Evolutionary conservation across 2,329 filamentous ascomycete species (phyloP).

Genomic region (Fusarium sp.): DNA sequence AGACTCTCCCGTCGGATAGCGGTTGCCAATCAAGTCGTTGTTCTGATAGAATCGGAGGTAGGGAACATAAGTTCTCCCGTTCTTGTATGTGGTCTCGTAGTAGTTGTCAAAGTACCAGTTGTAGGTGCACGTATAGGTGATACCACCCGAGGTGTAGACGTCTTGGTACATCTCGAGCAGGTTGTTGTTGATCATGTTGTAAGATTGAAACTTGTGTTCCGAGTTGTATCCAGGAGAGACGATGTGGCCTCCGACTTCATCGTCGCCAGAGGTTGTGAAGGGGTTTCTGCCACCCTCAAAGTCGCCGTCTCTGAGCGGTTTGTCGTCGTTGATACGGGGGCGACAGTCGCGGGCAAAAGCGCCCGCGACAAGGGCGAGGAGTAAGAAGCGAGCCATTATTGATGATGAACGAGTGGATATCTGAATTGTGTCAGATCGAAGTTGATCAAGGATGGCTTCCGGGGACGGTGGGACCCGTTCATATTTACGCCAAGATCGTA

Average conservation of each 20-base stretch:
- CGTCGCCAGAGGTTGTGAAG: background rate
- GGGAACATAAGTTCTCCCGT: background rate
- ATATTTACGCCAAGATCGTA: background rate
- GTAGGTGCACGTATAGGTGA: background rate
- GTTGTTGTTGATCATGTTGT: slow-evolving; percentile 9
- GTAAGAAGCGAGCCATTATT: background rate
- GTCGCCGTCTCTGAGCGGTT: background rate
- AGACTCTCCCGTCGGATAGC: background rate
- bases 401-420: background rate
- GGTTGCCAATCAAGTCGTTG: background rate
- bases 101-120: slow-evolving; percentile 7
- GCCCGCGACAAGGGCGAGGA: background rate
- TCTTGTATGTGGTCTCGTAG: background rate
- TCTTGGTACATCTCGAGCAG: slow-evolving; percentile 21
- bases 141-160: background rate
- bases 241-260: background rate
- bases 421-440: background rate
- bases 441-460: background rate
- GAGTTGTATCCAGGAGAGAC: slow-evolving; percentile 4
- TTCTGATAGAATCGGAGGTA: slow-evolving; percentile 4
- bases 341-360: background rate
- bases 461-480: background rate
- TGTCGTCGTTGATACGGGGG: background rate
- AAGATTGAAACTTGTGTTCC: slow-evolving; percentile 1
- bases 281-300: slow-evolving; percentile 6